These are phyloP conservation scores for Aurantiochytrium sp. DNA, from an alignment of 108 stramenopile species.

Conservation along the genomic window DNA sequence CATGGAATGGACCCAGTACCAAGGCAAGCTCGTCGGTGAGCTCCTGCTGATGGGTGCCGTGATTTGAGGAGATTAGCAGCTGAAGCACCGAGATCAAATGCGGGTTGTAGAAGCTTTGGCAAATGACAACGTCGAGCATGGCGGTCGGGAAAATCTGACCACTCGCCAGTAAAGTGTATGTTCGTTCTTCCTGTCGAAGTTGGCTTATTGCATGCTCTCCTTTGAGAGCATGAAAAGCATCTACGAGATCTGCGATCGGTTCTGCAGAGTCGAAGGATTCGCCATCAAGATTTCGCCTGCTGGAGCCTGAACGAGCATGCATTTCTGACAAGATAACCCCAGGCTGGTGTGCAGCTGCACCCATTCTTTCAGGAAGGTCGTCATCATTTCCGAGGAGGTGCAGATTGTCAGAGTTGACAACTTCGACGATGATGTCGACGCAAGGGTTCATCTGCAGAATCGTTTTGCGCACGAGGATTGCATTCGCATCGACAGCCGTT, in stretches of 20 bases:
- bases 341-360: background rate
- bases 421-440: background rate
- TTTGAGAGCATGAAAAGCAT: background rate
- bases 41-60: background rate
- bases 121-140: slow-evolving; percentile 11
- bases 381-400: background rate
- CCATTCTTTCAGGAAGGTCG: too few species aligned
- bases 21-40: background rate
- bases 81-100: background rate
- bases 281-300: background rate
- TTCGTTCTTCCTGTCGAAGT: background rate
- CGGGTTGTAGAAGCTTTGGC: slow-evolving; percentile 24
- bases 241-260: background rate
- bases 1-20: background rate
- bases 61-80: background rate
- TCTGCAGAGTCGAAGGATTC: background rate
- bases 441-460: background rate
- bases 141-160: background rate
- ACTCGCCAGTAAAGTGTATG: background rate
- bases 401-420: slow-evolving; percentile 1
- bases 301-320: background rate
- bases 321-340: background rate
- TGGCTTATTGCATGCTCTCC: background rate
- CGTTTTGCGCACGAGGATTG: background rate
- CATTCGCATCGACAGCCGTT: background rate